A percentile compares a stretch with the other conserved stretches of the same genome.
phyloP scores from a whole-genome alignment of 148 eudicot species.

The Heliamphora exappendiculata region DNA sequence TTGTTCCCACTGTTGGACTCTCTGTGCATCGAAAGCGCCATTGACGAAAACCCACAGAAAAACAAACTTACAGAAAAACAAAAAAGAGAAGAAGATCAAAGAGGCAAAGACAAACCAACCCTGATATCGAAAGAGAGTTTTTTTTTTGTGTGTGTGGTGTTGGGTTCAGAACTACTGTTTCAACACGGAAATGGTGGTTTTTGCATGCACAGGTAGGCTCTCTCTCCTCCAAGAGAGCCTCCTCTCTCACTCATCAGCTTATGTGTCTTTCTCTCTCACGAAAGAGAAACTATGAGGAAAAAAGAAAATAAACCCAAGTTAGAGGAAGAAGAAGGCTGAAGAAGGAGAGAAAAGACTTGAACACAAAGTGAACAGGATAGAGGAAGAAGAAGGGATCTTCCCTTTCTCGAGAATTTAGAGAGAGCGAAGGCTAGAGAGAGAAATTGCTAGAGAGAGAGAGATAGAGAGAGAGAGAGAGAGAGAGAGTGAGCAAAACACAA shows the following conservation, averaged over 20 bases:
- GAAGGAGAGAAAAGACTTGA: no score
- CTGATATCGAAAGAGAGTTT: background rate
- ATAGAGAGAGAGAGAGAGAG: constrained; percentile 5
- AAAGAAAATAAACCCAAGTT: background rate
- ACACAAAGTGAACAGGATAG: constrained; percentile 7
- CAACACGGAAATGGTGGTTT: background rate
- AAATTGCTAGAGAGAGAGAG: background rate
- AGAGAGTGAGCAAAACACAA: background rate
- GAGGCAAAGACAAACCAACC: background rate
- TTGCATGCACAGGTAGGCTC: constrained; percentile 28
- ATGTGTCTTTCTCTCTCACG: background rate
- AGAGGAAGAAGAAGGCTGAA: background rate
- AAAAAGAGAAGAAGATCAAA: background rate
- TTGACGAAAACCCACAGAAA: constrained; percentile 2
- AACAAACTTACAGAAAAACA: background rate
- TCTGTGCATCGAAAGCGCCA: constrained; percentile 33
- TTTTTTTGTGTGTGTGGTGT: background rate
- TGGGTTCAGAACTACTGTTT: background rate
- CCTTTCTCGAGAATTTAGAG: constrained; percentile 30
- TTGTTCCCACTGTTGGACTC: constrained; percentile 13
- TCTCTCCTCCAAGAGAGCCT: constrained; percentile 45
- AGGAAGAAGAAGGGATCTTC: no score
- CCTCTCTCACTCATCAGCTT: constrained; percentile 35
- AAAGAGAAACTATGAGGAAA: background rate
- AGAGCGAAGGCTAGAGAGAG: constrained; percentile 18